phyloP scores from a whole-genome alignment of 2,329 filamentous ascomycete species.

The Cadophora sp. region DNA sequence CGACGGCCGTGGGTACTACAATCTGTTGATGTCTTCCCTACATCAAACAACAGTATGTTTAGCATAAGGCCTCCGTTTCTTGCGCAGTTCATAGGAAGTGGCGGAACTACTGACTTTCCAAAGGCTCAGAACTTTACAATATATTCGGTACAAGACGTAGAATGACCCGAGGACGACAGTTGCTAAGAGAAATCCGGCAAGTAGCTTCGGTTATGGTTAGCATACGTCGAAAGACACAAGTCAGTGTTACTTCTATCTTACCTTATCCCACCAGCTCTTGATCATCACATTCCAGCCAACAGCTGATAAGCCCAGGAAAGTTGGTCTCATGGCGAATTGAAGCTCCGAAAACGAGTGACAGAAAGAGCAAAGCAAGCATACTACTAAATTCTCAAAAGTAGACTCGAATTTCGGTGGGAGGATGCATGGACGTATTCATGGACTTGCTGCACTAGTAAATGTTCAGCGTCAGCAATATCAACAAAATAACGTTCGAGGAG shows the following conservation, averaged over 20 bases:
- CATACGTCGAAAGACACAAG: not conserved
- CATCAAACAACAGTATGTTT: not conserved
- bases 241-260: not conserved
- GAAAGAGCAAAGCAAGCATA: not conserved
- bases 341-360: constrained; percentile 10
- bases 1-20: not conserved
- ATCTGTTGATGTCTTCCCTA: constrained; percentile 12
- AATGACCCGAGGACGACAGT: not conserved
- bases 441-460: not conserved
- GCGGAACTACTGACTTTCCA: not conserved
- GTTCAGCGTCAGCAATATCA: not conserved
- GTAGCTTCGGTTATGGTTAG: constrained; percentile 1
- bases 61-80: not conserved
- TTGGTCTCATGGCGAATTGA: not conserved
- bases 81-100: not conserved
- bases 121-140: not conserved
- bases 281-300: constrained; percentile 17
- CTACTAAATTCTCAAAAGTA: not conserved
- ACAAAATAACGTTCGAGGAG: not conserved
- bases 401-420: not conserved
- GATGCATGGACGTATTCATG: constrained; percentile 1
- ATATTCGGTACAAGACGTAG: constrained; percentile 1
- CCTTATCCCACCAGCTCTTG: constrained; percentile 15
- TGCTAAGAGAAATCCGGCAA: not conserved
- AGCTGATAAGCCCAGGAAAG: constrained; percentile 1